These are phyloP conservation scores for Populus tremula DNA, from an alignment of 345 rosid genomes.

Conservation along the genomic window DNA sequence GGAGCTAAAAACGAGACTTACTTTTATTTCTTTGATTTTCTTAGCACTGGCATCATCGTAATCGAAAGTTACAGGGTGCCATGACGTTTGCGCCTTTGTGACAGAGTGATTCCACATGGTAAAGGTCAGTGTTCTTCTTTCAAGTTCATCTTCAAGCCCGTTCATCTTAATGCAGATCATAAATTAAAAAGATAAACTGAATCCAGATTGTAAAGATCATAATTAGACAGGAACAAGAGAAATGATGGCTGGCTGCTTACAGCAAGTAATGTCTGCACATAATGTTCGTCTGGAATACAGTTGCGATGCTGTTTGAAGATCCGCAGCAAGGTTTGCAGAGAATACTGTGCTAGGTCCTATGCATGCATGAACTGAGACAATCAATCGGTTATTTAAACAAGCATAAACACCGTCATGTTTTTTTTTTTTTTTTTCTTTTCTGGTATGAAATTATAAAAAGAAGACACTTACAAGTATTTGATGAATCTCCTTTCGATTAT, in stretches of 20 bases:
- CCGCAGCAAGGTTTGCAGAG: neutral
- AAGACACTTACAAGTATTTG: neutral
- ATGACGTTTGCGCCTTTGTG: neutral
- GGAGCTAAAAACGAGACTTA: neutral
- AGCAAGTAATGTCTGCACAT: slow-evolving; percentile 26
- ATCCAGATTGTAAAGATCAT: neutral
- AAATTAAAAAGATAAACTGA: too few species aligned
- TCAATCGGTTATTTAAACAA: neutral
- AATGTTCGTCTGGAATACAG: slow-evolving; percentile 32
- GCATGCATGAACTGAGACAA: neutral
- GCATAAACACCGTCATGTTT: neutral
- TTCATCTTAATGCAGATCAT: slow-evolving; percentile 1
- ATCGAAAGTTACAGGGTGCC: slow-evolving; percentile 27
- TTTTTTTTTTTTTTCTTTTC: too few species aligned
- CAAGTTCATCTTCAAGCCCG: slow-evolving; percentile 20
- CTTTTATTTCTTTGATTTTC: slow-evolving; percentile 21
- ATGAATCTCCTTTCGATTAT: neutral
- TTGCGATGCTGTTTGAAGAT: slow-evolving; percentile 2
- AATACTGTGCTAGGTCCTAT: neutral
- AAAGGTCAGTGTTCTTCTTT: slow-evolving; percentile 23
- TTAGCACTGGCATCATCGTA: slow-evolving; percentile 9
- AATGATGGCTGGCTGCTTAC: slow-evolving; percentile 2
- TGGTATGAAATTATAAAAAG: neutral
- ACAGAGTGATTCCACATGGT: slow-evolving; percentile 12
- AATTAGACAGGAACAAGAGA: neutral